Evolutionary conservation across 2,329 filamentous ascomycete genomes (phyloP), one percentile per base, ranked within the genome.

Genomic region (Beauveria rudraprayagi): DNA sequence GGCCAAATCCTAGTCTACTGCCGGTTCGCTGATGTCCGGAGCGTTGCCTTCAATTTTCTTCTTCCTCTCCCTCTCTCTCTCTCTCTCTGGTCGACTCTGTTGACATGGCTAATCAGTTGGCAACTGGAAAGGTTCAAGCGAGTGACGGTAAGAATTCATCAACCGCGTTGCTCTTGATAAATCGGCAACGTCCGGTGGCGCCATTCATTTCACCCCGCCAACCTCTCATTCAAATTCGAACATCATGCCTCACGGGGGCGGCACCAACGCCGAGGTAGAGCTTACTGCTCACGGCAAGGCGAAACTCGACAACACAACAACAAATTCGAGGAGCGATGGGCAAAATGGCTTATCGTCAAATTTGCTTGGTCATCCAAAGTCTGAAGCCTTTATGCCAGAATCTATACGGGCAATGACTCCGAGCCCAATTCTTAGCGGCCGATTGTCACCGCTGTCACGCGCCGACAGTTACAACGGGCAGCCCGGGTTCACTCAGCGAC

Each of bases 361-460:
- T 47, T 16, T 19, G 10, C 41, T 53, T 30, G 40, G 50, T 3
- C n/a, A n/a, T n/a, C 40, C 40, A 26, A 60, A 60, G 26, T 47
- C 57, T 6, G 48, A 53, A 11, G 41, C n/a, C 16, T 60, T 60
- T 4, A 8, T 46, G 28, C 57, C 57, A 9, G 48, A 60, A 17
- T 11, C 51, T 24, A 55, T 55, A 26, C 58, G 58, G 9, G 50
- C 51, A 28, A 24, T 61, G 30, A 61, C 58, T 28, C 60, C 63
- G 19, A 69, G 68, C 55, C 67, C 68, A 24, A 59, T 66, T 6
- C 64, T 61, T 14, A 67, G 64, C 40, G 62, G 62, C 41, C 61
- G 66, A 16, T 53, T 65, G 16, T 67, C 65, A 9, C 64, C 63
- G 7, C 44, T 65, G 26, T 64, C 51, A 5, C 28, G 63, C 28